Evolutionary conservation across 192 early-diverging fungal species (phyloP).

Genomic region (Coemansia nantahalensis): DNA sequence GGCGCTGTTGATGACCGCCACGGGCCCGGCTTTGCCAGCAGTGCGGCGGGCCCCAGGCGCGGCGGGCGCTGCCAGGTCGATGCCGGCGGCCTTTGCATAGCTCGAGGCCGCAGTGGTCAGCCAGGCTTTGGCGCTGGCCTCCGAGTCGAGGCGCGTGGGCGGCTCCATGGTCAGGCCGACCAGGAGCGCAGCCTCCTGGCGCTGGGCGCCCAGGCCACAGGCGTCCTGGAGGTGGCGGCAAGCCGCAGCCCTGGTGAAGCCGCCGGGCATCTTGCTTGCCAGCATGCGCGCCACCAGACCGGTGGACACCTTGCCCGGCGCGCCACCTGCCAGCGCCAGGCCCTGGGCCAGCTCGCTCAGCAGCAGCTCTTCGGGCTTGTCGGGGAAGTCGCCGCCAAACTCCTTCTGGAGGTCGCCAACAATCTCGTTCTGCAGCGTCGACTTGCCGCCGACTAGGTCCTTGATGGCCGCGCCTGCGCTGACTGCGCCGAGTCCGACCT

Average conservation of each 20-base stretch:
- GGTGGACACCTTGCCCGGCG: slow-evolving; percentile 80
- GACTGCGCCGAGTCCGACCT: slow-evolving; percentile 74
- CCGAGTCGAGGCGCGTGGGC: slow-evolving; percentile 66
- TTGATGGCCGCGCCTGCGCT: slow-evolving; percentile 63
- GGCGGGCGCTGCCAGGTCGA: slow-evolving; percentile 51
- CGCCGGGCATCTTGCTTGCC: slow-evolving; percentile 88
- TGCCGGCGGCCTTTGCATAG: slow-evolving; percentile 69
- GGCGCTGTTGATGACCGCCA: slow-evolving; percentile 79
- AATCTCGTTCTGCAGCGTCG: slow-evolving; percentile 95
- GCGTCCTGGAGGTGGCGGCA: slow-evolving; percentile 68
- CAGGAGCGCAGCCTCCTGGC: slow-evolving; percentile 72
- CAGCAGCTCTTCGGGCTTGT: slow-evolving; percentile 90
- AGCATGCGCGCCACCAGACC: slow-evolving; percentile 79
- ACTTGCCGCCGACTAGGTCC: slow-evolving; percentile 94
- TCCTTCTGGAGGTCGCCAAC: slow-evolving; percentile 93
- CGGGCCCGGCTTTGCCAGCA: slow-evolving; percentile 49
- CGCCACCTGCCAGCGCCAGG: slow-evolving; percentile 58
- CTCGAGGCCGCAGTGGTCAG: slow-evolving; percentile 66
- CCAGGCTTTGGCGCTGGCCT: slow-evolving; percentile 77
- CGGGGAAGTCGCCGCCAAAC: slow-evolving; percentile 77
- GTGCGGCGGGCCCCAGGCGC: slow-evolving; percentile 1
- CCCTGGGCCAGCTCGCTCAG: slow-evolving; percentile 74
- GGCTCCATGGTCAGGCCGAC: slow-evolving; percentile 84
- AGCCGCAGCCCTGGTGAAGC: slow-evolving; percentile 75
- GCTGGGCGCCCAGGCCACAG: slow-evolving; percentile 73